phyloP scores from a whole-genome alignment of 2,329 filamentous ascomycete species.

The Trichophyton simii region DNA sequence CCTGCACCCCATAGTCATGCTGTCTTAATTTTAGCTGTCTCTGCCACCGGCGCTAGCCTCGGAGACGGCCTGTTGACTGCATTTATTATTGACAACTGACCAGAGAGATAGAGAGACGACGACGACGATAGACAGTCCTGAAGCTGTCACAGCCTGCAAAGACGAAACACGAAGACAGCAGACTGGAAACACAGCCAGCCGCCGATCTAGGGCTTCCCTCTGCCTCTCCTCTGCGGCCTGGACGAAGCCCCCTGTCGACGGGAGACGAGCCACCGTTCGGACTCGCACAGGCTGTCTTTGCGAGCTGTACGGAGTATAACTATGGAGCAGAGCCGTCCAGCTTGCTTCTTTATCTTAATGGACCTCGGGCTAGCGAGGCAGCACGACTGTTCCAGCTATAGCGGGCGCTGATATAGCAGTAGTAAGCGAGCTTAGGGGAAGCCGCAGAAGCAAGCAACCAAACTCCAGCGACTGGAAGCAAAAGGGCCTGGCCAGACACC shows the following conservation, averaged over 20 bases:
- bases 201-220: background rate
- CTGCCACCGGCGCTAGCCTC: background rate
- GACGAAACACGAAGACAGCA: background rate
- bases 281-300: too few species aligned
- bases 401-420: too few species aligned
- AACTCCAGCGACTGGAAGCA: too few species aligned
- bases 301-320: too few species aligned
- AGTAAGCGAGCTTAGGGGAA: too few species aligned
- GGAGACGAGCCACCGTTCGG: background rate
- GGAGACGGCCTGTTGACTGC: background rate
- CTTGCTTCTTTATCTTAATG: too few species aligned
- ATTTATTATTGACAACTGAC: too few species aligned
- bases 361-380: too few species aligned
- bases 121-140: background rate
- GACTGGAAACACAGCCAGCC: background rate
- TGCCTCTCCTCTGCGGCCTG: background rate
- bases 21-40: background rate
- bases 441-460: too few species aligned
- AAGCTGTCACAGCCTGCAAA: background rate
- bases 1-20: background rate
- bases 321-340: too few species aligned
- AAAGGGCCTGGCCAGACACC: too few species aligned
- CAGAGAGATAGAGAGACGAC: background rate
- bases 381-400: too few species aligned
- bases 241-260: background rate